phyloP scores from a whole-genome alignment of 108 stramenopile species.

The Fistulifera solaris region DNA sequence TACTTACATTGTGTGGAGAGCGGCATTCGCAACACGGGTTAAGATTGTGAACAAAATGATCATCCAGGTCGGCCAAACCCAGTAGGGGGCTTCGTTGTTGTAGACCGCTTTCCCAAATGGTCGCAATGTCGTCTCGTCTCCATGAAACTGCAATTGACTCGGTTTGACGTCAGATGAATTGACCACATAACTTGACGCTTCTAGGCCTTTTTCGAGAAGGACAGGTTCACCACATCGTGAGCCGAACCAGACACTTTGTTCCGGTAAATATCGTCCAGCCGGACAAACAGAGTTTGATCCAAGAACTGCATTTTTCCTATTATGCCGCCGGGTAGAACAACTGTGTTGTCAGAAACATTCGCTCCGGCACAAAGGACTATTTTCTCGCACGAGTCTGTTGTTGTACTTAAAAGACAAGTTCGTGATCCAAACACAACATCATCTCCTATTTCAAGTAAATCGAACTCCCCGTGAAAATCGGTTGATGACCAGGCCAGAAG shows the following conservation, averaged over 20 bases:
- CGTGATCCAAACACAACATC: slow-evolving; percentile 62
- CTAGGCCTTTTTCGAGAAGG: slow-evolving; percentile 32
- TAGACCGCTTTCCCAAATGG: slow-evolving; percentile 60
- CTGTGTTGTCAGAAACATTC: slow-evolving; percentile 39
- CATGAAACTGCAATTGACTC: slow-evolving; percentile 22
- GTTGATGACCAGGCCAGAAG: slow-evolving; percentile 54
- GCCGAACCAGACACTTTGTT: slow-evolving; percentile 40
- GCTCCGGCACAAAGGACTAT: slow-evolving; percentile 35
- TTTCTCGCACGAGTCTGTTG: slow-evolving; percentile 18
- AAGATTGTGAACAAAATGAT: slow-evolving; percentile 27
- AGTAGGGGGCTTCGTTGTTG: slow-evolving; percentile 36
- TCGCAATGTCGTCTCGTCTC: slow-evolving; percentile 42
- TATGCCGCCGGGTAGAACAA: slow-evolving; percentile 51
- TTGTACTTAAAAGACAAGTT: slow-evolving; percentile 24
- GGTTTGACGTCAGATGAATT: neutral
- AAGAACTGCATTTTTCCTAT: slow-evolving; percentile 52
- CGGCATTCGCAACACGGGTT: slow-evolving; percentile 13
- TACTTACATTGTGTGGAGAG: slow-evolving; percentile 12
- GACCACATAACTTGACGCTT: slow-evolving; percentile 3
- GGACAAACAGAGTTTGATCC: slow-evolving; percentile 47
- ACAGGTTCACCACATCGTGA: slow-evolving; percentile 38
- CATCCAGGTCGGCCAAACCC: slow-evolving; percentile 32
- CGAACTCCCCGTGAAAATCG: slow-evolving; percentile 44
- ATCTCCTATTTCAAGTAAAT: slow-evolving; percentile 57
- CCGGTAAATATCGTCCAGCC: slow-evolving; percentile 37